These are phyloP conservation scores for Tulasnella sp. DNA, from an alignment of 768 basidiomycete species.

Conservation along the genomic window DNA sequence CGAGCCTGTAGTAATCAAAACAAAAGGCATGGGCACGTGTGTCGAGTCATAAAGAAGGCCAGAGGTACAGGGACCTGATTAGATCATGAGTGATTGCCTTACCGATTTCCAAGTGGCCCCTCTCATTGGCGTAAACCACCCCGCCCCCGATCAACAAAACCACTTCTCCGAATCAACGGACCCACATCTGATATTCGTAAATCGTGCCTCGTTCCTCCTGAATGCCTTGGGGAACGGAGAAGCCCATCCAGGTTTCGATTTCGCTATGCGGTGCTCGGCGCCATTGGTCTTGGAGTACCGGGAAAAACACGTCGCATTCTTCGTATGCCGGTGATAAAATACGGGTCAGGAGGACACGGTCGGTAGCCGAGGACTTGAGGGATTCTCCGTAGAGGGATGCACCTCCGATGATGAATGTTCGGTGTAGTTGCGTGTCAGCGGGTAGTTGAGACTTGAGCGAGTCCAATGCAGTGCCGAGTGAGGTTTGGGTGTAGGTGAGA, in stretches of 20 bases:
- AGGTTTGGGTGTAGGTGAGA: constrained; percentile 27
- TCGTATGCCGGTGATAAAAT: constrained; percentile 62
- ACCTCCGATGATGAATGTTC: constrained; percentile 86
- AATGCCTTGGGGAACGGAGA: constrained; percentile 60
- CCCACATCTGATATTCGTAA: constrained; percentile 98
- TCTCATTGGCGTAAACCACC: no score
- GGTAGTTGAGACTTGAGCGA: constrained; percentile 23
- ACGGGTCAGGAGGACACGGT: constrained; percentile 82
- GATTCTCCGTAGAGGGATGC: constrained; percentile 67
- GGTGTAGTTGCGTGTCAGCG: constrained; percentile 32
- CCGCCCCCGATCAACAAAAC: no score
- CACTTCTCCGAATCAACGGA: constrained; percentile 28
- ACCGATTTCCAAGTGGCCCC: no score
- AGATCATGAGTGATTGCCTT: no score
- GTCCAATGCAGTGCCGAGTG: constrained; percentile 35
- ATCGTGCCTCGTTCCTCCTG: constrained; percentile 72
- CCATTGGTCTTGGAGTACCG: constrained; percentile 23
- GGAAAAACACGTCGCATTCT: constrained; percentile 80
- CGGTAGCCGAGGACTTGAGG: constrained; percentile 42
- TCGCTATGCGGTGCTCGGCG: constrained; percentile 44
- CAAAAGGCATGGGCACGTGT: no score
- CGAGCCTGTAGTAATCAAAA: no score
- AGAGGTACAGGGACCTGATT: no score
- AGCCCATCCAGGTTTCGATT: constrained; percentile 67
- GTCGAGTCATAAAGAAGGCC: no score